phyloP scores from a whole-genome alignment of 495 filamentous ascomycete species.

The Parathielavia appendiculata region DNA sequence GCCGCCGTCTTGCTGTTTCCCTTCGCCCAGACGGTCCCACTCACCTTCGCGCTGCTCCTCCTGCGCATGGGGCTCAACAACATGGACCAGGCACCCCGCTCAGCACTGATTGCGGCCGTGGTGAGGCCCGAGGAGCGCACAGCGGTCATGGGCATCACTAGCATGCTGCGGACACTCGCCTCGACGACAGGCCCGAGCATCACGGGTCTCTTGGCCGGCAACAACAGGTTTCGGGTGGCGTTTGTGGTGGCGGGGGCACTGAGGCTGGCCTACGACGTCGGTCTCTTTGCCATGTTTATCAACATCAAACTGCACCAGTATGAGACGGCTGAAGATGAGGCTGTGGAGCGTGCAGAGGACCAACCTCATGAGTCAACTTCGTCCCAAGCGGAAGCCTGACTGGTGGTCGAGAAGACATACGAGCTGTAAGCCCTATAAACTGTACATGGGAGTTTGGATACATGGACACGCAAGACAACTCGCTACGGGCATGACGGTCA shows the following conservation, averaged over 20 bases:
- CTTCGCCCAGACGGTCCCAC: conserved; percentile 33
- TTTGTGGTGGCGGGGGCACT: conserved; percentile 68
- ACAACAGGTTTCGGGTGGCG: conserved; percentile 62
- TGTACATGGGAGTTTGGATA: no score
- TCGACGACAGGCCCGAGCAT: conserved; percentile 62
- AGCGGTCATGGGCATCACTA: conserved; percentile 70
- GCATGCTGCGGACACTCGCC: conserved; percentile 61
- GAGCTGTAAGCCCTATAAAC: no score
- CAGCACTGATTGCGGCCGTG: conserved; percentile 73
- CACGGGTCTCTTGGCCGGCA: conserved; percentile 65
- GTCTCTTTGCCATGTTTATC: conserved; percentile 63
- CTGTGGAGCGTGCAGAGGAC: background rate
- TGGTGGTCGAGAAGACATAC: no score
- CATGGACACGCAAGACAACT: no score
- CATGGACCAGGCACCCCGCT: conserved; percentile 81
- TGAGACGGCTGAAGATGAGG: conserved; percentile 18
- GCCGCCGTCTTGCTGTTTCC: conserved; percentile 40
- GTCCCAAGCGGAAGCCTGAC: background rate
- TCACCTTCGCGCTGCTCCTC: conserved; percentile 60
- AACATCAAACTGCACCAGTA: conserved; percentile 43
- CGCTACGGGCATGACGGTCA: no score
- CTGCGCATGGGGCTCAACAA: conserved; percentile 53
- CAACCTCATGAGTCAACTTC: background rate
- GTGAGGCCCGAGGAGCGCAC: conserved; percentile 72
- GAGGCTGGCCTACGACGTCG: conserved; percentile 68